Base-by-base conservation (phyloP, 176 grass and related monocot species). In the Echinochloa phyllopogon region DNA sequence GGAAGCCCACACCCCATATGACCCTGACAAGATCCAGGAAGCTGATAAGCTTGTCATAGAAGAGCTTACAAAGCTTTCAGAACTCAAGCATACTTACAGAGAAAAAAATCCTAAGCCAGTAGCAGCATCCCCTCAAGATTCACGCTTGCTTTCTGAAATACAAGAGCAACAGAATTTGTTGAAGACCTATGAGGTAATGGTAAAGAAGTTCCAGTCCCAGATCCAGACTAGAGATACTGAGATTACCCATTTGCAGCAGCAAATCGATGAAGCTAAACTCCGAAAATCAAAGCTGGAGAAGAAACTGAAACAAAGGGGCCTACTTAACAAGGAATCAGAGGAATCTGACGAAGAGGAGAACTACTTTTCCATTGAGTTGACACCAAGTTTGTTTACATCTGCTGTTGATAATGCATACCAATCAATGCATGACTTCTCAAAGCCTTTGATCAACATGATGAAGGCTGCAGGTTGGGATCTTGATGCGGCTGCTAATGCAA, bases 381-480 rank as follows among this genome's bases (percentile, higher is more conserved):
- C 96, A 24, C 96, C 96, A 55, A 89, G 78, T 84, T 87, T 99
- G 53, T 96, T 91, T 83, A 94, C 93, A 68, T 92, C 88, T 72
- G 85, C 93, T 82, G 96, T 92, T 27, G 93, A 99, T 78, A 86
- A 74, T 9, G 77, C 88, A 24, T 96, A 96, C 74, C 94, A 96
- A 71, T 94, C 96, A 0, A 99, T 99, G 82, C 96, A 99, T 87
- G 93, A 96, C 73, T 94, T 99, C 40, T 94, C 96, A 61, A 99
- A 99, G 86, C 89, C 93, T 11, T 56, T 99, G 69, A 99, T 99
- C 87, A 96, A 99, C 76, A 99, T 96, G 96, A 99, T 99, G 96
- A 98, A 98, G 72, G 89, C 89, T 84, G 93, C 93, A 42, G 89
- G 87, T 6, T 98, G 93, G 96, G 96, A 98, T 92, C 93, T 98